These are phyloP conservation scores for Volvariella surrecta DNA, from an alignment of 1,284 basidiomycete genomes.

Conservation along the genomic window DNA sequence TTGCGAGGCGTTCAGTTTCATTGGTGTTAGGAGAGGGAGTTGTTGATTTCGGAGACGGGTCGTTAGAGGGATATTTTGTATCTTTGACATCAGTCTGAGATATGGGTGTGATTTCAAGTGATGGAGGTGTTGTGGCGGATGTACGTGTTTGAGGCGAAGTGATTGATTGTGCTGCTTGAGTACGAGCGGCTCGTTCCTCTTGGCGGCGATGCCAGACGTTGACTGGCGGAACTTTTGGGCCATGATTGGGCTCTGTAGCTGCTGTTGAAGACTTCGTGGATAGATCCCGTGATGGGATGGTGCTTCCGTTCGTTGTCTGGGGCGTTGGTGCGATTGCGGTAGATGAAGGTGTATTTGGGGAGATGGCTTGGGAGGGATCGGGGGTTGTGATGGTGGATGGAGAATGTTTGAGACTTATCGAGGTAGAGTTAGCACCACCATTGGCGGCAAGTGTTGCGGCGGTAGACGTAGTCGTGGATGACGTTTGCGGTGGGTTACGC, in stretches of 20 bases:
- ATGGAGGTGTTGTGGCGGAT: too few relatives aligned
- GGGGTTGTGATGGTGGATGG: neutral
- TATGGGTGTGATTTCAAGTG: too few relatives aligned
- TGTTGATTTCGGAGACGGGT: too few relatives aligned
- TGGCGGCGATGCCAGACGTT: slow-evolving; percentile 46
- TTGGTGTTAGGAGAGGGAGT: slow-evolving; percentile 6
- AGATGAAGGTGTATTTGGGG: neutral
- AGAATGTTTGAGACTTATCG: neutral
- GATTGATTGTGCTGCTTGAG: slow-evolving; percentile 3
- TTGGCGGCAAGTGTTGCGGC: neutral
- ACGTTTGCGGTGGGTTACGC: neutral
- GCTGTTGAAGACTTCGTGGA: slow-evolving; percentile 3
- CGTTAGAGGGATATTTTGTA: too few relatives aligned
- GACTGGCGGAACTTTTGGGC: slow-evolving; percentile 19
- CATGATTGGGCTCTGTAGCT: slow-evolving; percentile 1
- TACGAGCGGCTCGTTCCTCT: slow-evolving; percentile 34
- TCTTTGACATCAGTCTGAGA: too few relatives aligned
- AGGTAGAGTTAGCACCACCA: neutral
- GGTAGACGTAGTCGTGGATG: neutral
- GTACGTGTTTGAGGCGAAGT: too few relatives aligned
- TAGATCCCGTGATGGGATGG: neutral
- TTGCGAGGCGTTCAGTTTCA: slow-evolving; percentile 7
- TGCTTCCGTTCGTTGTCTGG: slow-evolving; percentile 4
- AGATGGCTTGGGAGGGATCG: neutral
- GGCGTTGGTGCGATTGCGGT: neutral